Percentiles rank a stretch among this genome's conserved stretches.
phyloP scores from a whole-genome alignment of 2,329 filamentous ascomycete species.

The Sphaerulina vaccinii region DNA sequence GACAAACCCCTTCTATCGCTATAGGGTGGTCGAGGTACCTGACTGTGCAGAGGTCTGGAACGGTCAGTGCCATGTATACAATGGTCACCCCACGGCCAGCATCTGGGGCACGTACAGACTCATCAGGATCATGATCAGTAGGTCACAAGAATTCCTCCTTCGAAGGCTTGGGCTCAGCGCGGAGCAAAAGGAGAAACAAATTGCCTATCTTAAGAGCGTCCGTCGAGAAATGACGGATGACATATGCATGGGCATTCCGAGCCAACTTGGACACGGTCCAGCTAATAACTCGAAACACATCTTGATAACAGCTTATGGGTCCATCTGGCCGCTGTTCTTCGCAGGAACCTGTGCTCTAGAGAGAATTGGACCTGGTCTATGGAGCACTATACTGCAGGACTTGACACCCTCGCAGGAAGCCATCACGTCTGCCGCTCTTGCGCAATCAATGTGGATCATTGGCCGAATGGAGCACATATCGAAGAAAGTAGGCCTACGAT shows the following conservation, averaged over 20 bases:
- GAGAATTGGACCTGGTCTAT: slow-evolving; percentile 24
- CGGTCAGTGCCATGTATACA: slow-evolving; percentile 31
- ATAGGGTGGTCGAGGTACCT: slow-evolving; percentile 29
- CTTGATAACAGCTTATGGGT: slow-evolving; percentile 32
- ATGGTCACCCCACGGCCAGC: slow-evolving; percentile 20
- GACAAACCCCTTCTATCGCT: slow-evolving; percentile 27
- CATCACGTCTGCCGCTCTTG: slow-evolving; percentile 25
- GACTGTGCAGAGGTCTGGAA: slow-evolving; percentile 36
- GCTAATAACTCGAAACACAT: slow-evolving; percentile 28
- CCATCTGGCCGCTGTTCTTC: slow-evolving; percentile 38
- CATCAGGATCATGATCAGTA: slow-evolving; percentile 34
- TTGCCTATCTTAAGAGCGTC: slow-evolving; percentile 29
- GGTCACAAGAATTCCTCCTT: slow-evolving; percentile 32
- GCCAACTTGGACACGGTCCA: slow-evolving; percentile 32
- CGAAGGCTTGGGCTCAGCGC: slow-evolving; percentile 21
- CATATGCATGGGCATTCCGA: slow-evolving; percentile 32
- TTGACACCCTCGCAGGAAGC: slow-evolving; percentile 8
- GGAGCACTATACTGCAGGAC: slow-evolving; percentile 12
- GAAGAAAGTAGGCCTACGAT: slow-evolving; percentile 29
- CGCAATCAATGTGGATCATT: slow-evolving; percentile 35
- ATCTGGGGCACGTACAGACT: slow-evolving; percentile 33
- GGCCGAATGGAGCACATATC: slow-evolving; percentile 35
- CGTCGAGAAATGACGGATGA: slow-evolving; percentile 35
- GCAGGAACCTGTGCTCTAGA: slow-evolving; percentile 35
- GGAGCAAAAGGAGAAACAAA: slow-evolving; percentile 23